Evolutionary conservation across 2,329 filamentous ascomycete genomes (phyloP).

Genomic region (Neofusicoccum kwambonambiense): DNA sequence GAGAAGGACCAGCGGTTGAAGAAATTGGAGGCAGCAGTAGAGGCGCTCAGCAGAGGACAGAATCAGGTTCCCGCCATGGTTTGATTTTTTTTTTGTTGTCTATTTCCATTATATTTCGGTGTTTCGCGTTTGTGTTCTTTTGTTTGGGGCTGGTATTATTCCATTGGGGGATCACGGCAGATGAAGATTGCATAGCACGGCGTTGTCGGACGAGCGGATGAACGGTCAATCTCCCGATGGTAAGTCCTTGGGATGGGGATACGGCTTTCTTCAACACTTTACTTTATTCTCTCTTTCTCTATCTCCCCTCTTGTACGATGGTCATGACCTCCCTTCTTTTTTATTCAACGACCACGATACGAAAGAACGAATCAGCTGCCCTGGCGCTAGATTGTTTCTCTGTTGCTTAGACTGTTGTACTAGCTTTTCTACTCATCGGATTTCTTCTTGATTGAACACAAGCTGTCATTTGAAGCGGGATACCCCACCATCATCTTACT

Average conservation of each 20-base stretch:
- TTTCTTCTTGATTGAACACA: neutral
- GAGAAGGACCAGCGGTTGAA: constrained; percentile 40
- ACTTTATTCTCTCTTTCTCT: neutral
- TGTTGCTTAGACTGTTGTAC: neutral
- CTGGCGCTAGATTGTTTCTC: constrained; percentile 3
- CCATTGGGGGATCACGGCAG: neutral
- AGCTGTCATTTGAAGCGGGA: neutral
- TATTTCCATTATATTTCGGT: neutral
- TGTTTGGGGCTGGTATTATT: neutral
- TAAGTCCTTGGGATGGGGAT: neutral
- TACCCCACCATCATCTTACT: neutral
- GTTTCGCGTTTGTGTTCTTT: neutral
- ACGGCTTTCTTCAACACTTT: neutral
- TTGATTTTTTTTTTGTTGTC: neutral
- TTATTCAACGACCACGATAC: neutral
- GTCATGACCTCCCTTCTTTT: neutral
- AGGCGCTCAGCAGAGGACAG: constrained; percentile 13
- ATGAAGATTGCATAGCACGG: constrained; percentile 14
- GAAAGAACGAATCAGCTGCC: neutral
- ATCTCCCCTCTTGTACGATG: constrained; percentile 15
- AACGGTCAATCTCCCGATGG: neutral
- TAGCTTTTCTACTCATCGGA: neutral
- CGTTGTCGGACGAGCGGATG: constrained; percentile 8
- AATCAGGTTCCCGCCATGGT: neutral
- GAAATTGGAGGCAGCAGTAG: constrained; percentile 35